Evolutionary conservation across 2,329 filamentous ascomycete species (phyloP), one percentile per base, ranked within the genome.

Genomic region (Neonectria punicea): DNA sequence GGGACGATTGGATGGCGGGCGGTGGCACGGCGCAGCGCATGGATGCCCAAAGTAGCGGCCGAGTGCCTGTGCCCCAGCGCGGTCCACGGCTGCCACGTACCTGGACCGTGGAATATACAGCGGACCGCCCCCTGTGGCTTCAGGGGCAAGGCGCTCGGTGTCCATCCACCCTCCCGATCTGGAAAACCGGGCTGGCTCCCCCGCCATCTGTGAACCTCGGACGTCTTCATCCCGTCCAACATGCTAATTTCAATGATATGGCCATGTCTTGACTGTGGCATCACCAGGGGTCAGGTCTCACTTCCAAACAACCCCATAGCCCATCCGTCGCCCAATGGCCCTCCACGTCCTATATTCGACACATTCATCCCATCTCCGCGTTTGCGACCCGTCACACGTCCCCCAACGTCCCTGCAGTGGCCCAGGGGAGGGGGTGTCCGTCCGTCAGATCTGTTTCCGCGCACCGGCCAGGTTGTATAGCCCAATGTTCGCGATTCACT

Each of bases 351-450:
- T 6, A 13, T 18, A 34, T 30, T 51, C 41, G 25, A 44, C 22
- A 30, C 55, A 32, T 43, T 28, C 34, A 47, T 47, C 69, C 44
- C 57, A 36, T 58, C 61, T 63, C 30, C 67, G 62, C 63, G 69
- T 74, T 72, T 71, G 63, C 57, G 58, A 60, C 58, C 47, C 55
- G 68, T 74, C 70, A 41, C 65, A 74, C 74, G 69, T 76, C 61
- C 46, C 68, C 53, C 73, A 67, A 44, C 72, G 65, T 71, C 63
- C n/a, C 67, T 71, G 69, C 41, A 46, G 74, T 76, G 66, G 60
- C 67, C 61, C 59, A 69, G 55, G 62, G 61, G 57, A 34, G 34
- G 39, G 39, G 25, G 25, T 5, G 25, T 25, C 25, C 25, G 25
- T 41, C 49, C 22, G 16, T 57, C 36, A 43, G 25, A 36, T 30